Evolutionary conservation across 2,329 filamentous ascomycete species (phyloP).

Genomic region (Cryphonectria naterciae): DNA sequence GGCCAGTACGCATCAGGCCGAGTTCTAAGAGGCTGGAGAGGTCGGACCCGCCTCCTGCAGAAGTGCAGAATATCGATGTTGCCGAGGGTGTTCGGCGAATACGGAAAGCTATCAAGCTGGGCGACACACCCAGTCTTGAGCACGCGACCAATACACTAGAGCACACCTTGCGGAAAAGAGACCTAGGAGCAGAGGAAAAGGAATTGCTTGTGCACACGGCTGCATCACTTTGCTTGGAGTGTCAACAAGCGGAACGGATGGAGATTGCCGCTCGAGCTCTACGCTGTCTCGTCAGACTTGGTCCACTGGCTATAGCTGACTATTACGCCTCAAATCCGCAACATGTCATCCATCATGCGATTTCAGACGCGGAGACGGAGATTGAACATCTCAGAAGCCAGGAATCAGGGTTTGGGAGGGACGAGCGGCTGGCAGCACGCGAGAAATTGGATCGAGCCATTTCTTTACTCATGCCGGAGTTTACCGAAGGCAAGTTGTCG

Average conservation of each 20-base stretch:
- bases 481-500: constrained; percentile 32
- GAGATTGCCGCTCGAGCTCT: constrained; percentile 41
- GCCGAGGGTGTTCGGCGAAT: constrained; percentile 19
- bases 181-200: constrained; percentile 15
- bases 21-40: background rate
- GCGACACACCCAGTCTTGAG: constrained; percentile 10
- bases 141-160: constrained; percentile 7
- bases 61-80: background rate
- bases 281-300: constrained; percentile 32
- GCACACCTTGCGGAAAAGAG: constrained; percentile 10
- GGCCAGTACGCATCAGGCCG: background rate
- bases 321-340: constrained; percentile 44
- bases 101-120: constrained; percentile 8
- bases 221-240: constrained; percentile 39
- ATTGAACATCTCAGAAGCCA: background rate
- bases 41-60: background rate
- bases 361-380: constrained; percentile 29
- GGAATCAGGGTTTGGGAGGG: background rate
- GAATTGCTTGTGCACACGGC: constrained; percentile 33
- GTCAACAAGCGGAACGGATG: constrained; percentile 37
- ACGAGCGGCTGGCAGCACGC: background rate
- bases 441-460: constrained; percentile 34
- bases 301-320: constrained; percentile 38
- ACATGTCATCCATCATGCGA: constrained; percentile 38
- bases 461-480: constrained; percentile 39